phyloP scores from a whole-genome alignment of 2,329 filamentous ascomycete species.

The Calonectria crousiana region DNA sequence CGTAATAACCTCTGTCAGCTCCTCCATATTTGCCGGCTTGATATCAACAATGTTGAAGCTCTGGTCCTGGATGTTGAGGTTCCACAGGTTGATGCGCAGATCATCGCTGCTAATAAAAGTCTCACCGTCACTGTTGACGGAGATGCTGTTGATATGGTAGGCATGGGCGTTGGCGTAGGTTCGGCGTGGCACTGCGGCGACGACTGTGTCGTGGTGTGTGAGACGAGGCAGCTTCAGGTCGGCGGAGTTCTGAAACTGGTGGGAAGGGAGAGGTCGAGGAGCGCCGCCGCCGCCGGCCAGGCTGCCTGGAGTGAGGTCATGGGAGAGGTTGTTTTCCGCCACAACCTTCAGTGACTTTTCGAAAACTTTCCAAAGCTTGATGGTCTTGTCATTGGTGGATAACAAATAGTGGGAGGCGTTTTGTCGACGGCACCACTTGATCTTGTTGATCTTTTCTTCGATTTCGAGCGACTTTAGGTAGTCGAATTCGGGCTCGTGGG shows the following conservation, averaged over 20 bases:
- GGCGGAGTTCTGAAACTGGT: constrained; percentile 82
- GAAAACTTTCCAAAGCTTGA: constrained; percentile 99
- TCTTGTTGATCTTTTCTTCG: constrained; percentile 99
- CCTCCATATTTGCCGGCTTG: constrained; percentile 99
- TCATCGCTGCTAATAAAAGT: constrained; percentile 99
- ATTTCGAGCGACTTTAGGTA: constrained; percentile 99
- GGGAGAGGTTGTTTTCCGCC: constrained; percentile 97
- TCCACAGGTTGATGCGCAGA: constrained; percentile 97
- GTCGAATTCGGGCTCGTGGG: constrained; percentile 99
- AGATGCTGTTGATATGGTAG: constrained; percentile 99
- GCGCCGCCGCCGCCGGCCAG: constrained; percentile 82
- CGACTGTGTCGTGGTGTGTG: constrained; percentile 98
- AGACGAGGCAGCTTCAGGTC: constrained; percentile 94
- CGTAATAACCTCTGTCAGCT: constrained; percentile 98
- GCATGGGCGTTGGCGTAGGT: constrained; percentile 99
- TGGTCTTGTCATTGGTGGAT: constrained; percentile 99
- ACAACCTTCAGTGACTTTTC: constrained; percentile 99
- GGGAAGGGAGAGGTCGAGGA: constrained; percentile 75
- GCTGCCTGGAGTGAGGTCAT: constrained; percentile 85
- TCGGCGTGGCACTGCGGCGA: constrained; percentile 93
- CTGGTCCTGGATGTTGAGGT: constrained; percentile 98
- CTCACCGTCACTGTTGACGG: constrained; percentile 99
- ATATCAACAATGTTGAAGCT: constrained; percentile 99
- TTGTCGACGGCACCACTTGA: constrained; percentile 98
- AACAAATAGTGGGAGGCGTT: constrained; percentile 98